Evolutionary conservation across 1,284 basidiomycete species (phyloP).

Genomic region (Kwoniella shivajii): DNA sequence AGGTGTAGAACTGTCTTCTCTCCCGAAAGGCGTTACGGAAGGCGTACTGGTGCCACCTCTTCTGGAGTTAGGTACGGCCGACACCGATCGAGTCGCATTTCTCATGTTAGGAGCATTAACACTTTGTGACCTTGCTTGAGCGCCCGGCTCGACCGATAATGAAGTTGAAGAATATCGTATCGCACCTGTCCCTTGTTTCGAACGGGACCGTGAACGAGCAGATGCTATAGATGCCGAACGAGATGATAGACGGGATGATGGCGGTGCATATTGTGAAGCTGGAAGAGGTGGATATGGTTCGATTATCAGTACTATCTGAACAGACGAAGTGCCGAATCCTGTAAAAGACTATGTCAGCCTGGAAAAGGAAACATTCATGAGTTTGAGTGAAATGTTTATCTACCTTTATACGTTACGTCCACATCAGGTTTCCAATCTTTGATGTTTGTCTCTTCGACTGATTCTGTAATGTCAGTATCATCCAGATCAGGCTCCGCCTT

Average conservation of each 20-base stretch:
- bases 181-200: slow-evolving; percentile 24
- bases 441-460: slow-evolving; percentile 36
- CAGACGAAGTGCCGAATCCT: slow-evolving; percentile 51
- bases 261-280: slow-evolving; percentile 45
- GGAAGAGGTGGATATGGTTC: slow-evolving; percentile 51
- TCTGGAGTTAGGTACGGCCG: slow-evolving; percentile 33
- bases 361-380: not conserved
- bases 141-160: slow-evolving; percentile 27
- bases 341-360: not conserved
- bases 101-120: slow-evolving; percentile 37
- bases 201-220: slow-evolving; percentile 36
- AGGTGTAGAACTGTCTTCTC: slow-evolving; percentile 27
- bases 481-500: slow-evolving; percentile 10
- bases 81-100: slow-evolving; percentile 43
- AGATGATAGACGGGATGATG: slow-evolving; percentile 46
- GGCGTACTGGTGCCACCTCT: slow-evolving; percentile 20
- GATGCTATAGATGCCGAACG: slow-evolving; percentile 40
- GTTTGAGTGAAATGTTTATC: not conserved
- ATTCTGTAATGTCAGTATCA: slow-evolving; percentile 18
- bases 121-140: slow-evolving; percentile 2
- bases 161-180: slow-evolving; percentile 41
- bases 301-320: slow-evolving; percentile 51
- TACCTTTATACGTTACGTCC: slow-evolving; percentile 44
- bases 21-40: slow-evolving; percentile 24
- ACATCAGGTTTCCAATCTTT: slow-evolving; percentile 53